Evolutionary conservation across 2,329 filamentous ascomycete species (phyloP).

Genomic region (Fusarium begoniae): DNA sequence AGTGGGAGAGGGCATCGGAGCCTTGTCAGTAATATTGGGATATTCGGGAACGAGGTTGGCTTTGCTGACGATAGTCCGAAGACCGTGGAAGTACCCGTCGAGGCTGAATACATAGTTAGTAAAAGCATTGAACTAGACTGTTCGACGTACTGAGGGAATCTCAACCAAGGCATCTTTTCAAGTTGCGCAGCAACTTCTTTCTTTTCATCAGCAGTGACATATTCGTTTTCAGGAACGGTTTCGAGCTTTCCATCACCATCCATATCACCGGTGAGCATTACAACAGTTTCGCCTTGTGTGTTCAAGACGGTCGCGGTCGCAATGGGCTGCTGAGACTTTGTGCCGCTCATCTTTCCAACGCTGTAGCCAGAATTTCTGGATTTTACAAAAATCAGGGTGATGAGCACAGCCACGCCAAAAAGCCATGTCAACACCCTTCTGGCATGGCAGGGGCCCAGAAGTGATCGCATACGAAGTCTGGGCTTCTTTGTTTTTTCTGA

Average conservation of each 20-base stretch:
- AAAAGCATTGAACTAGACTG: neutral
- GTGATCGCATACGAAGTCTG: conserved; percentile 53
- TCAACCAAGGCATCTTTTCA: conserved; percentile 52
- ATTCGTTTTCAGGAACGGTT: conserved; percentile 35
- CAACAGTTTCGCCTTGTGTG: conserved; percentile 41
- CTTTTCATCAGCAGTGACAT: conserved; percentile 44
- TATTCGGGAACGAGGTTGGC: conserved; percentile 77
- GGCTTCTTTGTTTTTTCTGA: conserved; percentile 48
- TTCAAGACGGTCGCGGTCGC: conserved; percentile 42
- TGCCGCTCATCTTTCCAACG: conserved; percentile 38
- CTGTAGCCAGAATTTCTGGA: conserved; percentile 42
- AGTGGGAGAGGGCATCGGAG: conserved; percentile 47
- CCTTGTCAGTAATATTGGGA: conserved; percentile 57
- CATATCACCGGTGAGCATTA: conserved; percentile 44
- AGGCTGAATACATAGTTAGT: conserved; percentile 63
- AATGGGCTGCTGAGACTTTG: conserved; percentile 37
- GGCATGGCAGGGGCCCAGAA: conserved; percentile 63
- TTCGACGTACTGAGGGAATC: conserved; percentile 50
- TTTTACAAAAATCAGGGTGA: conserved; percentile 53
- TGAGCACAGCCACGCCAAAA: conserved; percentile 52
- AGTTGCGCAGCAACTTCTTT: conserved; percentile 45
- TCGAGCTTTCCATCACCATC: conserved; percentile 42
- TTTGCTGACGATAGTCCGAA: conserved; percentile 73
- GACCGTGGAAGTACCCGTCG: conserved; percentile 80
- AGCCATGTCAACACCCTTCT: conserved; percentile 63